These are phyloP conservation scores for Penicillium sp. DNA, from an alignment of 2,329 filamentous ascomycete species.

Conservation along the genomic window DNA sequence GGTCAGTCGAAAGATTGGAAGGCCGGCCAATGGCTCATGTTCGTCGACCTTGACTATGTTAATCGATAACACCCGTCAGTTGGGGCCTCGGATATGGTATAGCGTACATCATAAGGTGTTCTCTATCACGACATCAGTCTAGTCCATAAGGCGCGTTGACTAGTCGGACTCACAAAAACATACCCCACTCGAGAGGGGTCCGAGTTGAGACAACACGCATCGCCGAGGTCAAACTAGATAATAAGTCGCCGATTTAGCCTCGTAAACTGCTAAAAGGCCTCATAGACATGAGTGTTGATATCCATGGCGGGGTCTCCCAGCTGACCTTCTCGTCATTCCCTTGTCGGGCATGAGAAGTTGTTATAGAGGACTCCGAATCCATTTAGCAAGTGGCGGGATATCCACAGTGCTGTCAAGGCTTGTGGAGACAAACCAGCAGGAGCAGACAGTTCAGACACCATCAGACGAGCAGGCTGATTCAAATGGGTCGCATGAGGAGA, in stretches of 20 bases:
- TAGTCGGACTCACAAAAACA: slow-evolving; percentile 23
- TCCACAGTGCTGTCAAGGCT: not conserved
- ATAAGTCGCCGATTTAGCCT: not conserved
- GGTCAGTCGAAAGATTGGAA: slow-evolving; percentile 35
- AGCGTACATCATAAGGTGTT: slow-evolving; percentile 24
- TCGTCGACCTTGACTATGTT: slow-evolving; percentile 24
- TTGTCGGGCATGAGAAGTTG: not conserved
- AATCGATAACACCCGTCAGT: not conserved
- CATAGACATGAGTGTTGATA: not conserved
- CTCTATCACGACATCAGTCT: slow-evolving; percentile 15
- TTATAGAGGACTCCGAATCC: slow-evolving; percentile 1
- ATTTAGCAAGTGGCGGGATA: slow-evolving; percentile 12
- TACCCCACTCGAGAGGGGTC: slow-evolving; percentile 26
- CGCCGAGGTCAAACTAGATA: slow-evolving; percentile 25
- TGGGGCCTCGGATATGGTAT: not conserved
- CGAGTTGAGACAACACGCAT: slow-evolving; percentile 28
- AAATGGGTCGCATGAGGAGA: not conserved
- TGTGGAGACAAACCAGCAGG: not conserved
- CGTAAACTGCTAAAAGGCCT: not conserved
- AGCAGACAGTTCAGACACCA: not conserved
- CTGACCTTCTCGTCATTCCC: slow-evolving; percentile 15
- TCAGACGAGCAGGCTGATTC: not conserved
- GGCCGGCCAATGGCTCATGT: slow-evolving; percentile 37
- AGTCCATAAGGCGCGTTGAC: not conserved
- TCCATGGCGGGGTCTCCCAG: not conserved